Evolutionary conservation across 169 alveolate genomes (phyloP).

Genomic region (Cytauxzoon felis): DNA sequence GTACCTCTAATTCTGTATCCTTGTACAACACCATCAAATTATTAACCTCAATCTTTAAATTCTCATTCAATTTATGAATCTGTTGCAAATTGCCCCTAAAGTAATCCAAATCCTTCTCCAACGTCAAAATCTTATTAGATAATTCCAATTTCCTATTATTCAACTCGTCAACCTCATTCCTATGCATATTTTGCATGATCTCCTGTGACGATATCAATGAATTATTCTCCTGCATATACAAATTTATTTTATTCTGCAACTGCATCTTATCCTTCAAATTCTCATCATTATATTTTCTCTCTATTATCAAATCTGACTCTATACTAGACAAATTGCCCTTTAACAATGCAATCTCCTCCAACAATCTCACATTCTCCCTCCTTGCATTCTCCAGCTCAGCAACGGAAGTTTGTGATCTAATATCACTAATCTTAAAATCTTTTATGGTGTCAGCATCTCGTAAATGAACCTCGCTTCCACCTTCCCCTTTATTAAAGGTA

Average conservation of each 20-base stretch:
- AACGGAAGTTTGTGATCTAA: background rate
- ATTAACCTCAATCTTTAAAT: constrained; percentile 25
- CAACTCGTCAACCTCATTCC: constrained; percentile 42
- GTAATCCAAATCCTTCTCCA: constrained; percentile 43
- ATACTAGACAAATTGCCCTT: constrained; percentile 12
- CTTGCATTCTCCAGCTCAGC: background rate
- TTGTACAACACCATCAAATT: constrained; percentile 23
- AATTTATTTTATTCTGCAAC: constrained; percentile 36
- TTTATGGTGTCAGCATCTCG: background rate
- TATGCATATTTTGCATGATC: constrained; percentile 31
- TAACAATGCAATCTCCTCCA: constrained; percentile 3
- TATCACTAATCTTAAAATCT: background rate
- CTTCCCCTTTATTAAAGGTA: background rate
- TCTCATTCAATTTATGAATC: constrained; percentile 51
- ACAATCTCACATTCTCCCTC: background rate
- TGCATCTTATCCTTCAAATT: constrained; percentile 35
- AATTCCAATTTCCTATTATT: constrained; percentile 44
- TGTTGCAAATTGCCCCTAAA: constrained; percentile 49
- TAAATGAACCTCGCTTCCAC: background rate
- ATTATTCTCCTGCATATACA: constrained; percentile 21
- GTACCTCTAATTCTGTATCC: constrained; percentile 9
- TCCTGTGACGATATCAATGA: constrained; percentile 25
- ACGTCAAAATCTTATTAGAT: constrained; percentile 9
- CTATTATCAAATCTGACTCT: constrained; percentile 22
- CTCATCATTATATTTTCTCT: constrained; percentile 54